phyloP scores from a whole-genome alignment of 495 filamentous ascomycete genomes.

The Neurospora sp. region DNA sequence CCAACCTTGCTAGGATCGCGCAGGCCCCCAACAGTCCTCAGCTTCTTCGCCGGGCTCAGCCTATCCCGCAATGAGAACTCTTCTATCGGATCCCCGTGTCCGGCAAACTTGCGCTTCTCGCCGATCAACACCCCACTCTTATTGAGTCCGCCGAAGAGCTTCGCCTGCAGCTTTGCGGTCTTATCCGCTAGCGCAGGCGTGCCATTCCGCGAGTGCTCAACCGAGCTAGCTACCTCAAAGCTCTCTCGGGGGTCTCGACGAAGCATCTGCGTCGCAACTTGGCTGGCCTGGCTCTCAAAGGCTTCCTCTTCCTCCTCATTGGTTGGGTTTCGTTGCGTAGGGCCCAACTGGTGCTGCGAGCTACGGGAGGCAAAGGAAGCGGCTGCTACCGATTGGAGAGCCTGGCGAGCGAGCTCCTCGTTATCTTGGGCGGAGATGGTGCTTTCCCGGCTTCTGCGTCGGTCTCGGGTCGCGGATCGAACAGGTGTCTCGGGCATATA shows the following conservation, averaged over 20 bases:
- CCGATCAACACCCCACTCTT: conserved; percentile 34
- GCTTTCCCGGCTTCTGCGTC: conserved; percentile 65
- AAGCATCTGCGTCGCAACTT: conserved; percentile 46
- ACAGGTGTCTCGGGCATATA: conserved; percentile 21
- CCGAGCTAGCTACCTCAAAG: conserved; percentile 36
- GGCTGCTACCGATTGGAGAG: conserved; percentile 45
- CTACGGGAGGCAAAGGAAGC: conserved; percentile 31
- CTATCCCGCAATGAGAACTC: conserved; percentile 19
- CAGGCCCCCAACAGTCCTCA: conserved; percentile 35
- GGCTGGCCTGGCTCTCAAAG: conserved; percentile 41
- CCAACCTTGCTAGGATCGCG: conserved; percentile 38
- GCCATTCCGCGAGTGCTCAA: conserved; percentile 29
- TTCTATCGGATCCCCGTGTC: conserved; percentile 19
- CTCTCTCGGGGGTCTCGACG: conserved; percentile 41
- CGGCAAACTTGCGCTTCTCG: conserved; percentile 51
- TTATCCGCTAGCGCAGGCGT: conserved; percentile 34
- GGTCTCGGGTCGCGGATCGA: conserved; percentile 11
- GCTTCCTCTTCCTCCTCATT: conserved; percentile 28
- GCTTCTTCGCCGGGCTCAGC: conserved; percentile 48
- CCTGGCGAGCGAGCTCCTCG: conserved; percentile 47
- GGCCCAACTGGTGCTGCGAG: conserved; percentile 16
- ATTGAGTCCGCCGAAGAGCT: conserved; percentile 57
- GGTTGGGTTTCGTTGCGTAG: conserved; percentile 3
- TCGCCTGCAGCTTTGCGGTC: conserved; percentile 47
- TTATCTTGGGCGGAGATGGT: conserved; percentile 80